Base-by-base conservation (phyloP, 768 basidiomycete species). In the Mycena olivaceomarginata region DNA sequence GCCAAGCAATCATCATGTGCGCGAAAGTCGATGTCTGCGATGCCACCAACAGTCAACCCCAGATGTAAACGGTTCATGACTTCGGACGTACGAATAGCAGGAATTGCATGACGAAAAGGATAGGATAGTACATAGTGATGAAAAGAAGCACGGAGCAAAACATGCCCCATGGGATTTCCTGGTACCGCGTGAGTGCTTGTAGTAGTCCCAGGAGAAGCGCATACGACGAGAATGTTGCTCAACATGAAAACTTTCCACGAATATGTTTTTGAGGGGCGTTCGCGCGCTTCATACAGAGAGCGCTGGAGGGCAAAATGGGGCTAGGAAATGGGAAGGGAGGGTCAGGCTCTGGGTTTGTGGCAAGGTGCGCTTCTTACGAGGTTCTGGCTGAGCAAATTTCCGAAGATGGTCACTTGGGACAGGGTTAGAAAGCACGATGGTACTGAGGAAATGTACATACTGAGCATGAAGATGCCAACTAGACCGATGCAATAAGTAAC, bases 31-130 rank as follows among this genome's bases (percentile, higher is more conserved):
- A 46, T 46, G 45, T 46, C 73, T 77, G 39, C 56, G 31, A 48
- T n/a, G 39, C 41, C 43, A 9, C 9, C 53, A 8, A 67, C 12
- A 46, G 5, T 74, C 37, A 75, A 48, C 40, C 43, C 20, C 41
- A 18, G 0, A 5, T 4, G 18, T 22, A 51, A 37, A 12, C 16
- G n/a, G n/a, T 18, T 2, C 20, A 67, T 70, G 20, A 20, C 7
- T 72, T 72, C 0, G 82, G 83, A 18, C 76, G 77, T 31, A 82
- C 79, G 76, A 88, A 89, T 59, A 87, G 76, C 69, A 88, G 77
- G 86, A 89, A 89, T 16, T 75, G 77, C 73, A 72, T 64, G 48
- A 81, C 13, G 78, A 84, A 84, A n/a, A 88, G 81, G 84, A 86
- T 84, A 11, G 85, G 83, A 73, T 82, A 86, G 77, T 85, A 86